A percentile compares a stretch with the other conserved stretches of the same genome.
Evolutionary conservation across 345 rosid species (phyloP).

Genomic region (Nasturtium officinale): DNA sequence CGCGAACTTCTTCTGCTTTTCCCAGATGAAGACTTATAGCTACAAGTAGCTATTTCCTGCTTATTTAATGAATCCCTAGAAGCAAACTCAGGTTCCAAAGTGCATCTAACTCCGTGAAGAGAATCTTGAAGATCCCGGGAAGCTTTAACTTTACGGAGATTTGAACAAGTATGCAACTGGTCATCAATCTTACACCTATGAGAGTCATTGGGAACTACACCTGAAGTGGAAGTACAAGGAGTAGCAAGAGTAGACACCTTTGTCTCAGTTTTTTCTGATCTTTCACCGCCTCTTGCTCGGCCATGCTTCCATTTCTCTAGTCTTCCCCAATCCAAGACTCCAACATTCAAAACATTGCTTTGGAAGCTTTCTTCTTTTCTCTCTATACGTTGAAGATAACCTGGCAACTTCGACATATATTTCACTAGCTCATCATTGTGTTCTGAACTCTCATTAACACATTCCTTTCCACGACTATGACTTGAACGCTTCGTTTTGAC

Average conservation of each 20-base stretch:
- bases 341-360: constrained; percentile 74
- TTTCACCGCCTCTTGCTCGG: constrained; percentile 28
- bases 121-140: constrained; percentile 49
- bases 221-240: constrained; percentile 25
- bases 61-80: constrained; percentile 48
- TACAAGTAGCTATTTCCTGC: constrained; percentile 43
- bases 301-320: constrained; percentile 66
- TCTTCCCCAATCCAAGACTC: constrained; percentile 86
- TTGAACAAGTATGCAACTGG: constrained; percentile 38
- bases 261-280: constrained; percentile 33
- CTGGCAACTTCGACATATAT: constrained; percentile 79
- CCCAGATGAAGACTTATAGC: constrained; percentile 39
- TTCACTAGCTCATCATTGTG: constrained; percentile 71
- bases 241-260: constrained; percentile 40
- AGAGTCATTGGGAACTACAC: constrained; percentile 42
- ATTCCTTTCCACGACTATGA: constrained; percentile 33
- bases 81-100: constrained; percentile 50
- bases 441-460: constrained; percentile 39
- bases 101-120: constrained; percentile 37
- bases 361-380: constrained; percentile 49
- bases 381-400: constrained; percentile 65
- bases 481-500: constrained; percentile 43
- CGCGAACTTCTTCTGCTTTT: constrained; percentile 32
- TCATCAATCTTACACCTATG: constrained; percentile 27
- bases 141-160: constrained; percentile 40